These are phyloP conservation scores for Cichorium intybus DNA, from an alignment of 140 eudicot species.

Conservation along the genomic window DNA sequence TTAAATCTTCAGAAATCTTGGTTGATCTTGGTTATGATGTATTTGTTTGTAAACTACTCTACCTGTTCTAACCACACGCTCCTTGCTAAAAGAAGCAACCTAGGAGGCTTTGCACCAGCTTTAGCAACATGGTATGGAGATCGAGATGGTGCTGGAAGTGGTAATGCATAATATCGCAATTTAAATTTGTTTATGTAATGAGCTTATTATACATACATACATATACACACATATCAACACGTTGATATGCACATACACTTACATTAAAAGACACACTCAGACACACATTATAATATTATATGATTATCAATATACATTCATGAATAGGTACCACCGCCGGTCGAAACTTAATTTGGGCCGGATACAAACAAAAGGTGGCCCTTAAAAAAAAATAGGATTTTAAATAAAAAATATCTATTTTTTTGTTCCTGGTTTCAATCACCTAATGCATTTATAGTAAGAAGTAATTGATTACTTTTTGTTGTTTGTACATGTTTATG, in stretches of 20 bases:
- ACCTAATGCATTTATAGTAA: not conserved
- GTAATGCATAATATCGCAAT: conserved; percentile 17
- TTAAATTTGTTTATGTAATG: not conserved
- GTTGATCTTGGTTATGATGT: conserved; percentile 23
- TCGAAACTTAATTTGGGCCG: no score
- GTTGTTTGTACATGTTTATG: not conserved
- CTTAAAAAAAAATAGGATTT: not conserved
- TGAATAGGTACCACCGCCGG: not conserved
- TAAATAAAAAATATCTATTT: no score
- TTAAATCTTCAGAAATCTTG: not conserved
- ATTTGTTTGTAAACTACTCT: not conserved
- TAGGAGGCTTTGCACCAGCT: conserved; percentile 32
- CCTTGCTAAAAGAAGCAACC: conserved; percentile 1
- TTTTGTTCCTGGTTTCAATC: not conserved
- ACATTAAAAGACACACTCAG: not conserved
- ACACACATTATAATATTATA: no score
- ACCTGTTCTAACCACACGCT: conserved; percentile 5
- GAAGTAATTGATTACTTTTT: not conserved
- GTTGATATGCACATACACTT: not conserved
- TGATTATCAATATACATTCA: not conserved
- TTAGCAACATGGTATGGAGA: conserved; percentile 51
- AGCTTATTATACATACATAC: not conserved
- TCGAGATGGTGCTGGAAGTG: conserved; percentile 45
- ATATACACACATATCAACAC: not conserved
- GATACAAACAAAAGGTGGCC: no score